Evolutionary conservation across 805 yeast species (phyloP).

Genomic region (Ogataea trehalophila): DNA sequence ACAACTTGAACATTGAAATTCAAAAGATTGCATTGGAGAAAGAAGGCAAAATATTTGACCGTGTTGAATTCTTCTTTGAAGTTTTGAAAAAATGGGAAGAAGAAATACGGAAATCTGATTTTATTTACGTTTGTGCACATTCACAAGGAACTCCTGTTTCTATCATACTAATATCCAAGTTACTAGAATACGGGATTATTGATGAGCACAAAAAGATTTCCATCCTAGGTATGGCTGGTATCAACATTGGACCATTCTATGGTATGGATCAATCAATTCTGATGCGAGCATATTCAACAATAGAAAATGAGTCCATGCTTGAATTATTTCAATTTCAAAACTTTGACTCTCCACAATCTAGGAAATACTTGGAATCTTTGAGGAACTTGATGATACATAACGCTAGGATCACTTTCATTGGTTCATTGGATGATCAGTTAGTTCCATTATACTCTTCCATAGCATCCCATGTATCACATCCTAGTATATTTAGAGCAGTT

Average conservation of each 20-base stretch:
- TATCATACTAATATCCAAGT: slow-evolving; percentile 65
- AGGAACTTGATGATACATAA: slow-evolving; percentile 61
- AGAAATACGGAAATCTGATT: slow-evolving; percentile 55
- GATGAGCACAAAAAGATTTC: slow-evolving; percentile 50
- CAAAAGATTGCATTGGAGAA: slow-evolving; percentile 91
- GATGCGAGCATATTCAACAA: slow-evolving; percentile 83
- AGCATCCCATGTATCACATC: slow-evolving; percentile 80
- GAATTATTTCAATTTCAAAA: slow-evolving; percentile 89
- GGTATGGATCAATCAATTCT: slow-evolving; percentile 82
- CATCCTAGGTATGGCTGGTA: slow-evolving; percentile 91
- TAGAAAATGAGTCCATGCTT: slow-evolving; percentile 79
- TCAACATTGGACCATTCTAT: slow-evolving; percentile 88
- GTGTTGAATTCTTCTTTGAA: slow-evolving; percentile 77
- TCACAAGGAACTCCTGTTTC: slow-evolving; percentile 96
- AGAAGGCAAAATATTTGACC: slow-evolving; percentile 83
- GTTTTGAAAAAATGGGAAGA: slow-evolving; percentile 62
- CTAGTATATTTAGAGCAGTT: slow-evolving; percentile 84
- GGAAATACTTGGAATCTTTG: slow-evolving; percentile 63
- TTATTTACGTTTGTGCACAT: slow-evolving; percentile 87
- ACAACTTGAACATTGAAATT: slow-evolving; percentile 43
- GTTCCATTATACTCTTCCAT: slow-evolving; percentile 89
- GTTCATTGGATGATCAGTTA: slow-evolving; percentile 88
- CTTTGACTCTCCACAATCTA: slow-evolving; percentile 65
- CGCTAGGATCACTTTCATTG: slow-evolving; percentile 76
- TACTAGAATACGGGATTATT: slow-evolving; percentile 57